Evolutionary conservation across 2,329 filamentous ascomycete species (phyloP).

Genomic region (Exophiala alcalophila): DNA sequence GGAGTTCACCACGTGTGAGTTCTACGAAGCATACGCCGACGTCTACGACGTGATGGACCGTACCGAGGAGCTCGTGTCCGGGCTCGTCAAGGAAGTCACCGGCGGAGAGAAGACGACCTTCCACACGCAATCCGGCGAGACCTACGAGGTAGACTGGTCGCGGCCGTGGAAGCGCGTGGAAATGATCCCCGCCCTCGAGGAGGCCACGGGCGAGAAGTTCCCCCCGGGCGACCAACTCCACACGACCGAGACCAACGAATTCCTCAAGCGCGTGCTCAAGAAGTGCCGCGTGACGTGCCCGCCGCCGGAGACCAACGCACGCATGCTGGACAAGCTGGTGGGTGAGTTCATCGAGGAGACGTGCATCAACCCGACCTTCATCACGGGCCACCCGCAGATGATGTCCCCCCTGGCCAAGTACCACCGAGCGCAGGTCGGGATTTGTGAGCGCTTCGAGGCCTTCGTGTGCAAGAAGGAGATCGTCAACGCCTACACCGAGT

Average conservation of each 20-base stretch:
- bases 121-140: conserved; percentile 80
- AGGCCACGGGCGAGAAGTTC: conserved; percentile 89
- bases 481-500: conserved; percentile 93
- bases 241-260: conserved; percentile 82
- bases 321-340: conserved; percentile 93
- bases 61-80: conserved; percentile 89
- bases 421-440: conserved; percentile 73
- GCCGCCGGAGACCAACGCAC: conserved; percentile 84
- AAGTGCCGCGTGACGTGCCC: conserved; percentile 89
- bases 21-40: conserved; percentile 92
- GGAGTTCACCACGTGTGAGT: conserved; percentile 96
- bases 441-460: conserved; percentile 95
- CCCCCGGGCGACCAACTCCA: conserved; percentile 85
- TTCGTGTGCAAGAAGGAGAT: conserved; percentile 98
- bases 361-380: conserved; percentile 90
- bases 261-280: conserved; percentile 78
- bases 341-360: conserved; percentile 94
- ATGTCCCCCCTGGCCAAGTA: conserved; percentile 98
- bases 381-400: conserved; percentile 77
- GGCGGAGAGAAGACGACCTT: conserved; percentile 83
- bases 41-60: conserved; percentile 86
- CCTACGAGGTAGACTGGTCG: conserved; percentile 92
- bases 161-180: conserved; percentile 88
- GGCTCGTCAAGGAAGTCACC: conserved; percentile 80
- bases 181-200: conserved; percentile 92